A percentile compares a stretch with the other conserved stretches of the same genome.
Conservation (phyloP, 2,329 filamentous ascomycete species). For the Pseudocercospora fuligena region DNA sequence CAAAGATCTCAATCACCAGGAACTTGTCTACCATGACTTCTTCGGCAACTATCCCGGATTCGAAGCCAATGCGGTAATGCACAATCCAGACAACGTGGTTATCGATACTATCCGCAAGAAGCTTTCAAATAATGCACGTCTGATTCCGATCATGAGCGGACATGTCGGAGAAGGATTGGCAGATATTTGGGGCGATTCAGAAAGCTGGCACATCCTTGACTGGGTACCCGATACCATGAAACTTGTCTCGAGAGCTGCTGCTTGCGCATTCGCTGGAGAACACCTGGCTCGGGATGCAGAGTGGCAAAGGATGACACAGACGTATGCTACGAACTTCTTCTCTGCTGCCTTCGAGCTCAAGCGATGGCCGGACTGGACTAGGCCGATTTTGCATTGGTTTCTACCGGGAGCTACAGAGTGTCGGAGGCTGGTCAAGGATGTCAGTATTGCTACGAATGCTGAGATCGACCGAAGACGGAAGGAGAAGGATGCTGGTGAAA, state of each 20-base stretch:
- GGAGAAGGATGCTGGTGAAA: not conserved
- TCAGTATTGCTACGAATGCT: not conserved
- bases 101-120: not conserved
- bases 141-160: not conserved
- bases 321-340: not conserved
- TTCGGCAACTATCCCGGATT: constrained; percentile 26
- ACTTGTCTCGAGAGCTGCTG: not conserved
- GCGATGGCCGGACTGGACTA: not conserved
- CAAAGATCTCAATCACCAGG: constrained; percentile 27
- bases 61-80: constrained; percentile 16
- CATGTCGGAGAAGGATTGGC: not conserved
- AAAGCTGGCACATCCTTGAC: not conserved
- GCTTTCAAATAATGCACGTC: not conserved
- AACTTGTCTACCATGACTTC: constrained; percentile 24
- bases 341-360: not conserved
- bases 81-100: not conserved
- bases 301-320: not conserved
- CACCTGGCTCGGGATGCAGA: not conserved
- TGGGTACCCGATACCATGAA: not conserved
- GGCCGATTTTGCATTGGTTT: not conserved
- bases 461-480: not conserved
- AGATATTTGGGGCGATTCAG: not conserved
- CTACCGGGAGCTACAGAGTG: not conserved
- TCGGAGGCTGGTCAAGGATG: not conserved
- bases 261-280: not conserved